A percentile compares a stretch with the other conserved stretches of the same genome.
These are phyloP conservation scores for Erythrobasidium yunnanense DNA, from an alignment of 768 basidiomycete species.

Conservation along the genomic window DNA sequence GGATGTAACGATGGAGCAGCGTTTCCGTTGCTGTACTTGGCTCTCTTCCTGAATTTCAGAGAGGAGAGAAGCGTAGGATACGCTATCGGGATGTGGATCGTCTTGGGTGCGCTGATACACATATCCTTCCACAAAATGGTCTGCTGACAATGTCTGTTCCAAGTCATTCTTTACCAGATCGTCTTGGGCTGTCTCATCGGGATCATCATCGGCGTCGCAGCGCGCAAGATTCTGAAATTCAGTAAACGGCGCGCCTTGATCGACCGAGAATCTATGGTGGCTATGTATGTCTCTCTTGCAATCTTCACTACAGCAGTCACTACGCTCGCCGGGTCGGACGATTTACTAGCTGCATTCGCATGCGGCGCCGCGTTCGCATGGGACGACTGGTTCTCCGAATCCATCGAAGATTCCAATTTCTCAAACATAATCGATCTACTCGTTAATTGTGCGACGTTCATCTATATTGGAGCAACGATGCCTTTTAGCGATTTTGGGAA, in stretches of 20 bases:
- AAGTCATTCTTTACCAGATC: conserved; percentile 42
- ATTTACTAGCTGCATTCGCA: conserved; percentile 77
- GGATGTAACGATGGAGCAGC: conserved; percentile 97
- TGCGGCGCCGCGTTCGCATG: conserved; percentile 63
- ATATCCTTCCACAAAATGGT: not conserved
- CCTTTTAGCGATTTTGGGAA: conserved; percentile 73
- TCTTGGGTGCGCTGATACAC: conserved; percentile 13
- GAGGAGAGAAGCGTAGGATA: conserved; percentile 45
- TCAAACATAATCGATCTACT: conserved; percentile 89
- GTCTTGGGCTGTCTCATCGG: conserved; percentile 43
- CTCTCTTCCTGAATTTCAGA: conserved; percentile 75
- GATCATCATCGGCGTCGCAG: conserved; percentile 41
- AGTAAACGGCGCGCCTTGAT: conserved; percentile 40
- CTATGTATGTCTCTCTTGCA: conserved; percentile 50
- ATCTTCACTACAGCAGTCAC: conserved; percentile 71
- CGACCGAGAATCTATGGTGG: conserved; percentile 46
- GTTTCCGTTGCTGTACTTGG: conserved; percentile 74
- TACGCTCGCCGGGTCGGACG: conserved; percentile 37
- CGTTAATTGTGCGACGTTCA: conserved; percentile 90
- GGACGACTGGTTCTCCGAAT: conserved; percentile 39
- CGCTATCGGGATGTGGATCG: conserved; percentile 77
- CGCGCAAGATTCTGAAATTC: conserved; percentile 42
- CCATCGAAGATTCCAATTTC: conserved; percentile 74
- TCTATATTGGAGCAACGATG: conserved; percentile 95
- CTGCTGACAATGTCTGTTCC: not conserved